Percentiles rank a stretch among this genome's conserved stretches.
Conservation (phyloP, 1,284 basidiomycete species). For the Trichosporon sp. region DNA sequence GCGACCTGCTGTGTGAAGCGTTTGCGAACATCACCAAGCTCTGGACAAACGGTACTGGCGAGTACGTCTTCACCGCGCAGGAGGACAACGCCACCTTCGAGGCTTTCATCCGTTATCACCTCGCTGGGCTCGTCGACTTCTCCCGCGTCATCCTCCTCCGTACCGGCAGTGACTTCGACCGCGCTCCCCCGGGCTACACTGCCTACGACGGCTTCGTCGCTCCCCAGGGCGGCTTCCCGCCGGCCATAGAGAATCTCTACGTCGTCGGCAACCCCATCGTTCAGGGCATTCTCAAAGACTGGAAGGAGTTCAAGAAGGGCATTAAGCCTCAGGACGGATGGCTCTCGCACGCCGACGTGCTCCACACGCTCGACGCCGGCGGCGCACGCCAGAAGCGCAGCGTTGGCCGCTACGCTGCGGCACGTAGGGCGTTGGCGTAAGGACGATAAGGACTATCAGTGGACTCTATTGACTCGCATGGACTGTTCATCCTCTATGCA, state of each 20-base stretch:
- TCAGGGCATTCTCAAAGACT: conserved; percentile 33
- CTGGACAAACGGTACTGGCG: conserved; percentile 41
- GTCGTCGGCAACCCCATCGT: conserved; percentile 39
- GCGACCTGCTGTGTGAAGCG: conserved; percentile 45
- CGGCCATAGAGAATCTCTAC: conserved; percentile 37
- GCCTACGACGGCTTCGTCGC: conserved; percentile 31
- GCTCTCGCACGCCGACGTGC: conserved; percentile 27
- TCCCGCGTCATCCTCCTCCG: conserved; percentile 52
- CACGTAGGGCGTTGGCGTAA: neutral
- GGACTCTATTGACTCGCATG: neutral
- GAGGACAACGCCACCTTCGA: conserved; percentile 55
- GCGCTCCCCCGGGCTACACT: conserved; percentile 39
- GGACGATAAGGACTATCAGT: too few species aligned
- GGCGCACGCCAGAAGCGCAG: neutral
- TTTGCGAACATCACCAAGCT: conserved; percentile 51
- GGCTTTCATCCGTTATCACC: conserved; percentile 49
- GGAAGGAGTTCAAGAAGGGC: conserved; percentile 31
- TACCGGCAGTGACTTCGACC: conserved; percentile 52
- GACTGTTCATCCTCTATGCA: neutral
- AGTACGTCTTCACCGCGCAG: conserved; percentile 52
- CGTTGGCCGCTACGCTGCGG: neutral
- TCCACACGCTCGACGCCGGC: conserved; percentile 18
- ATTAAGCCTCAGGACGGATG: conserved; percentile 32
- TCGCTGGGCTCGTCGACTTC: conserved; percentile 50
- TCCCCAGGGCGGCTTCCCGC: conserved; percentile 38